Evolutionary conservation across 495 filamentous ascomycete genomes (phyloP).

Genomic region (Astrothelium subdiscretum): DNA sequence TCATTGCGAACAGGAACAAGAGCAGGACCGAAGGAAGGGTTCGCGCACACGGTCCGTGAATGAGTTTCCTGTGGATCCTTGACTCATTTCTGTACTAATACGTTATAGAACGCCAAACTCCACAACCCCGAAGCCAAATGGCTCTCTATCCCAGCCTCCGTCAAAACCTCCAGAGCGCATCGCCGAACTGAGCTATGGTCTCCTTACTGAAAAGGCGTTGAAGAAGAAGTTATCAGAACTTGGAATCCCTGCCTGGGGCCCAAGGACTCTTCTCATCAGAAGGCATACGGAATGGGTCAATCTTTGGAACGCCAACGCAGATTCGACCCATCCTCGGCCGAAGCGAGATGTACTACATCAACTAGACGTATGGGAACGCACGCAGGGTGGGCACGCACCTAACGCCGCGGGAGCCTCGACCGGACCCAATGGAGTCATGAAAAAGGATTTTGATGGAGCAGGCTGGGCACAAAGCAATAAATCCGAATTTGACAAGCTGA

Average conservation of each 20-base stretch:
- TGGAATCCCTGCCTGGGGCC: slow-evolving; percentile 63
- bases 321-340: slow-evolving; percentile 57
- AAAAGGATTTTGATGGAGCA: slow-evolving; percentile 71
- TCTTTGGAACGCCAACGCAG: slow-evolving; percentile 92
- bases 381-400: slow-evolving; percentile 44
- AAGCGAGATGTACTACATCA: slow-evolving; percentile 64
- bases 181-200: slow-evolving; percentile 65
- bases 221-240: slow-evolving; percentile 71
- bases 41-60: background rate
- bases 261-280: slow-evolving; percentile 53
- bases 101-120: background rate
- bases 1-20: slow-evolving; percentile 32
- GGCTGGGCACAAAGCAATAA: slow-evolving; percentile 66
- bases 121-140: background rate
- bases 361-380: slow-evolving; percentile 73
- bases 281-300: slow-evolving; percentile 91
- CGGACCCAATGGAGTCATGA: slow-evolving; percentile 38
- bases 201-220: slow-evolving; percentile 64
- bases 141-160: background rate
- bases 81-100: background rate
- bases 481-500: slow-evolving; percentile 59
- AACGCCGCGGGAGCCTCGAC: slow-evolving; percentile 16
- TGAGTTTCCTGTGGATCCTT: background rate
- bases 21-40: slow-evolving; percentile 9
- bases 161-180: slow-evolving; percentile 45